phyloP scores from a whole-genome alignment of 2,329 filamentous ascomycete species.

The Botrytis deweyae region DNA sequence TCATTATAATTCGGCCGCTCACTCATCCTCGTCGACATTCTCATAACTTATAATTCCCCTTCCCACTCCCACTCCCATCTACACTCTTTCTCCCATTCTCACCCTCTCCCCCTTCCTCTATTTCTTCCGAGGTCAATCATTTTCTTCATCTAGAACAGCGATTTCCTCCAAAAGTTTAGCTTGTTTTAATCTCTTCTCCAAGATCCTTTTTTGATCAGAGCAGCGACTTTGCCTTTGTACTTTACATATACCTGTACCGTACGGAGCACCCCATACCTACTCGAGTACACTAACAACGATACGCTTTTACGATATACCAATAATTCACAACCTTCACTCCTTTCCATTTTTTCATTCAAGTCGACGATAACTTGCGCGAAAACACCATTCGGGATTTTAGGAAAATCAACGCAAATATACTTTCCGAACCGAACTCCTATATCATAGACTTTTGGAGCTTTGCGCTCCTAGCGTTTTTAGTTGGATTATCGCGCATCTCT shows the following conservation, averaged over 20 bases:
- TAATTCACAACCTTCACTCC: background rate
- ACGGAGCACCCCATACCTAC: conserved; percentile 8
- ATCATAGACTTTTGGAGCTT: conserved; percentile 16
- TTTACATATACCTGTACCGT: background rate
- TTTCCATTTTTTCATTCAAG: conserved; percentile 2
- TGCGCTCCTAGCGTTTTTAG: conserved; percentile 18
- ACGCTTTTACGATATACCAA: background rate
- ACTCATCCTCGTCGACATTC: background rate
- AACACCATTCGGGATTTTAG: background rate
- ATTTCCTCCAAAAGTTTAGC: conserved; percentile 2
- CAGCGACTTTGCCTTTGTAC: background rate
- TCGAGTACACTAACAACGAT: background rate
- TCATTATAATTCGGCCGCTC: background rate
- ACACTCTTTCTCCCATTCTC: background rate
- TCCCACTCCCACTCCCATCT: background rate
- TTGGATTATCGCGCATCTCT: conserved; percentile 4
- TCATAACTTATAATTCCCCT: background rate
- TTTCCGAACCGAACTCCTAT: conserved; percentile 4
- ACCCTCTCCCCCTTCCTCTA: background rate
- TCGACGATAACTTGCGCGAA: background rate
- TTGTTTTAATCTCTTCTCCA: conserved; percentile 10
- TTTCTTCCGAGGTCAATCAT: background rate
- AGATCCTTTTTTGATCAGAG: background rate
- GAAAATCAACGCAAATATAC: conserved; percentile 2
- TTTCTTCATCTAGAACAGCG: background rate